Evolutionary conservation across 208 protist genomes (phyloP).

Genomic region (Trypanosoma scelopori): DNA sequence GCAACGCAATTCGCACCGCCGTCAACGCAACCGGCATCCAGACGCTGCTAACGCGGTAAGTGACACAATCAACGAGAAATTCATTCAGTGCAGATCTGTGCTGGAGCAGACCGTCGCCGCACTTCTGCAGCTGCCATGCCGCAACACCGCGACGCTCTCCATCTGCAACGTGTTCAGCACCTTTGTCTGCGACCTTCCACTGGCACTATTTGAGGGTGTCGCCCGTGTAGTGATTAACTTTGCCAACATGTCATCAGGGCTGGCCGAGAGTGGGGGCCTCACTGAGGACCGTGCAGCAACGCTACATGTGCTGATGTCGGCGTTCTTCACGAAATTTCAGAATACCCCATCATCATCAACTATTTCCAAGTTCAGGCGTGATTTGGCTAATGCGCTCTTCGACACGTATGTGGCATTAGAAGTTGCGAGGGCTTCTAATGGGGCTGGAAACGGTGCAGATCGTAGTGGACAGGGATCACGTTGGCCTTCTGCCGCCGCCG

Average conservation of each 20-base stretch:
- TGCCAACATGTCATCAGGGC: not conserved
- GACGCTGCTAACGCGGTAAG: not conserved
- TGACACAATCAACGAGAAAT: conserved; percentile 15
- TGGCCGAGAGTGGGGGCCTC: conserved; percentile 1
- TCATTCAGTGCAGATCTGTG: not conserved
- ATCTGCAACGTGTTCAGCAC: conserved; percentile 16
- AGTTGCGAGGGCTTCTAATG: not conserved
- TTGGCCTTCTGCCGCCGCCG: not conserved
- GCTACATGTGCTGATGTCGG: conserved; percentile 2
- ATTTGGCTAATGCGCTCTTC: conserved; percentile 28
- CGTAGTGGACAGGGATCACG: not conserved
- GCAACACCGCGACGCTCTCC: not conserved
- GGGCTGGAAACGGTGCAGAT: not conserved
- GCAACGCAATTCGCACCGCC: conserved; percentile 21
- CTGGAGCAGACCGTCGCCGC: conserved; percentile 4
- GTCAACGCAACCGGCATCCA: conserved; percentile 10
- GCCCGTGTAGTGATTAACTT: conserved; percentile 16
- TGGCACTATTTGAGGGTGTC: conserved; percentile 14
- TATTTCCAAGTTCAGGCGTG: conserved; percentile 17
- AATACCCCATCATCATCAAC: not conserved
- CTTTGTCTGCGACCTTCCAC: conserved; percentile 25
- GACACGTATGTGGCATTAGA: conserved; percentile 23
- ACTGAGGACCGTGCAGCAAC: conserved; percentile 12
- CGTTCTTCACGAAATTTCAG: conserved; percentile 22
- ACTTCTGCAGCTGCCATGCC: conserved; percentile 6